A percentile compares a stretch with the other conserved stretches of the same genome.
Conservation (phyloP, 2,329 filamentous ascomycete genomes). For the Ophiostoma montium region DNA sequence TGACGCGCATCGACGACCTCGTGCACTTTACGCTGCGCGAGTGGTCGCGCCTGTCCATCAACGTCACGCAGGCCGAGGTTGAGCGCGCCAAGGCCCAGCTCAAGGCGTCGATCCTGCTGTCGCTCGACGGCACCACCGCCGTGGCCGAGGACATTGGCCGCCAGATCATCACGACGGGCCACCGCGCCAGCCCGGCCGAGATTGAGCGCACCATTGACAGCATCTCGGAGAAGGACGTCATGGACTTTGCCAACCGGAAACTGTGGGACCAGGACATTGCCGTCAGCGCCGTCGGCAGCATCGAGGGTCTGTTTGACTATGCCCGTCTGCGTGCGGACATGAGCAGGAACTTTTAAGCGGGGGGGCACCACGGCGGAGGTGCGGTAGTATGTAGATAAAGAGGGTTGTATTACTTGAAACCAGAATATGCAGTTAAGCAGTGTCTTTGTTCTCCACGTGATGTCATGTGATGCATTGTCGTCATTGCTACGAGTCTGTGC, state of each 20-base stretch:
- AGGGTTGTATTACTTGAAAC: too few relatives aligned
- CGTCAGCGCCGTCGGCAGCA: constrained; percentile 80
- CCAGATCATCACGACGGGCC: constrained; percentile 94
- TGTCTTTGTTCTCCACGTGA: too few relatives aligned
- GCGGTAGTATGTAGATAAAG: too few relatives aligned
- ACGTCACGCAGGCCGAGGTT: constrained; percentile 77
- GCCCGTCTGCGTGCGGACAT: constrained; percentile 22
- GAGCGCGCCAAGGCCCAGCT: constrained; percentile 99
- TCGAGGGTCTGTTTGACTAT: constrained; percentile 77
- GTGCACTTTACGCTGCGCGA: constrained; percentile 97
- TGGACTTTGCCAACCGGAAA: constrained; percentile 89
- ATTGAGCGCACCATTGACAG: constrained; percentile 82
- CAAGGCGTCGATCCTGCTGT: constrained; percentile 94
- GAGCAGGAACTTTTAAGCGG: constrained; percentile 23
- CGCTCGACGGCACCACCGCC: constrained; percentile 92
- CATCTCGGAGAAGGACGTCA: constrained; percentile 92
- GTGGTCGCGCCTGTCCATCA: constrained; percentile 88
- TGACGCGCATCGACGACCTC: constrained; percentile 79
- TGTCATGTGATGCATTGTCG: too few relatives aligned
- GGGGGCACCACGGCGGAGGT: not conserved
- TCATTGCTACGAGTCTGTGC: too few relatives aligned
- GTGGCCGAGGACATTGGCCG: constrained; percentile 97
- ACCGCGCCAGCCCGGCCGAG: constrained; percentile 80
- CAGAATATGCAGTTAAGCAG: too few relatives aligned
- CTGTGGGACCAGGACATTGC: constrained; percentile 97